Percentiles rank a stretch among this genome's conserved stretches.
phyloP scores from a whole-genome alignment of 192 early-diverging fungal genomes.

The Geosiphon pyriformis region DNA sequence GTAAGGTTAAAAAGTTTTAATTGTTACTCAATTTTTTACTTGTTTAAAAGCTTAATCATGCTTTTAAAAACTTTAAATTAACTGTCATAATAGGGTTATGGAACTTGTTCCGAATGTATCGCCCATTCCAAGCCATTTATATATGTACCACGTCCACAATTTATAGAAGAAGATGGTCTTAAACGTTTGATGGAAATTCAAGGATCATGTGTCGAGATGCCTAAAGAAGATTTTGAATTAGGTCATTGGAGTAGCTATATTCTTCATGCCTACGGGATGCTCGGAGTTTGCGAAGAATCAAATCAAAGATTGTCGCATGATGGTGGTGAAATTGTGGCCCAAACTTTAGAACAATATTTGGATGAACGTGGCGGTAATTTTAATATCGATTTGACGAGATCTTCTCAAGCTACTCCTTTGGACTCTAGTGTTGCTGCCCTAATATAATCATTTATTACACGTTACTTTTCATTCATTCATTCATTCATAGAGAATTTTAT shows the following conservation, averaged over 20 bases:
- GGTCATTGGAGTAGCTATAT: conserved; percentile 50
- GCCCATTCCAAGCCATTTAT: conserved; percentile 52
- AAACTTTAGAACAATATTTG: conserved; percentile 31
- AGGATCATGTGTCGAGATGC: conserved; percentile 49
- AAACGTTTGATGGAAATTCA: conserved; percentile 50
- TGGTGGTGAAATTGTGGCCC: conserved; percentile 40
- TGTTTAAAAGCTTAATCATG: conserved; percentile 1
- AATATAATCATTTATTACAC: too few species aligned
- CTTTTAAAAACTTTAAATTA: neutral
- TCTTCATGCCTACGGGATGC: conserved; percentile 29
- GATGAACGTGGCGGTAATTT: conserved; percentile 1
- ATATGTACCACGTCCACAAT: conserved; percentile 56
- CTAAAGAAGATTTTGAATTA: conserved; percentile 49
- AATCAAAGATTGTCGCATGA: conserved; percentile 32
- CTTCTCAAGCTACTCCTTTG: neutral
- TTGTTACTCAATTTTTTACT: neutral
- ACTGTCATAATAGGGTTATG: conserved; percentile 43
- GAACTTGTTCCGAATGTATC: conserved; percentile 59
- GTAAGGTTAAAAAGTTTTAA: conserved; percentile 19
- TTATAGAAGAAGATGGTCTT: conserved; percentile 54
- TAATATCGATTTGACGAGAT: neutral
- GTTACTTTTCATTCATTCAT: too few species aligned
- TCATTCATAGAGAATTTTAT: too few species aligned
- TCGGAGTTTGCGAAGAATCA: conserved; percentile 26
- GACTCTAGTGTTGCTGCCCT: too few species aligned